These are phyloP conservation scores for Aotearoamyces nothofagi DNA, from an alignment of 2,329 filamentous ascomycete species.

Conservation along the genomic window DNA sequence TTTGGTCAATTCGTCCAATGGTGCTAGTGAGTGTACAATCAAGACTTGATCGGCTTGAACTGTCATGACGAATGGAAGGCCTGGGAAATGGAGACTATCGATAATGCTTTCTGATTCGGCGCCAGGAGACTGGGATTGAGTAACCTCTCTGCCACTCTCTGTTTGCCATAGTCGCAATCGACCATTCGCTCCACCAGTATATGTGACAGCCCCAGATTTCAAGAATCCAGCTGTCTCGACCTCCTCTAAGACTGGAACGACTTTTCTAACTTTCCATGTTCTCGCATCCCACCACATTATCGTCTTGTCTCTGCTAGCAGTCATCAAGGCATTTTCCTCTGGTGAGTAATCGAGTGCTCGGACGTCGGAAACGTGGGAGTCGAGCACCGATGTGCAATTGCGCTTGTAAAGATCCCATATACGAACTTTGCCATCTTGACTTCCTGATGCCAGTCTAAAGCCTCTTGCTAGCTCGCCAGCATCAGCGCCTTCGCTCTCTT, in stretches of 20 bases:
- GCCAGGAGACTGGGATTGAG: constrained; percentile 49
- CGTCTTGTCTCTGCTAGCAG: constrained; percentile 84
- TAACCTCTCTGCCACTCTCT: constrained; percentile 63
- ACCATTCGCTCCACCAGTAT: constrained; percentile 74
- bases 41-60: constrained; percentile 85
- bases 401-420: constrained; percentile 87
- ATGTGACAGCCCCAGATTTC: constrained; percentile 54
- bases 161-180: constrained; percentile 73
- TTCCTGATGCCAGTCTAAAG: constrained; percentile 77
- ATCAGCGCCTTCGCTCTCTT: constrained; percentile 28
- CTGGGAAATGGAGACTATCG: constrained; percentile 49
- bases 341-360: constrained; percentile 70
- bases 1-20: constrained; percentile 22
- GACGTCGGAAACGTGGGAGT: constrained; percentile 94
- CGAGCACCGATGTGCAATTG: constrained; percentile 61
- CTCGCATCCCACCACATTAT: constrained; percentile 80
- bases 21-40: constrained; percentile 47
- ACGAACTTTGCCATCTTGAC: constrained; percentile 83
- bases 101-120: constrained; percentile 54
- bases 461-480: constrained; percentile 33
- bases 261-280: constrained; percentile 70
- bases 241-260: constrained; percentile 72
- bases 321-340: constrained; percentile 60
- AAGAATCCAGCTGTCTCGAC: constrained; percentile 77
- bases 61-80: constrained; percentile 58